phyloP scores from a whole-genome alignment of 768 basidiomycete species.

The Termitomyces sp. region DNA sequence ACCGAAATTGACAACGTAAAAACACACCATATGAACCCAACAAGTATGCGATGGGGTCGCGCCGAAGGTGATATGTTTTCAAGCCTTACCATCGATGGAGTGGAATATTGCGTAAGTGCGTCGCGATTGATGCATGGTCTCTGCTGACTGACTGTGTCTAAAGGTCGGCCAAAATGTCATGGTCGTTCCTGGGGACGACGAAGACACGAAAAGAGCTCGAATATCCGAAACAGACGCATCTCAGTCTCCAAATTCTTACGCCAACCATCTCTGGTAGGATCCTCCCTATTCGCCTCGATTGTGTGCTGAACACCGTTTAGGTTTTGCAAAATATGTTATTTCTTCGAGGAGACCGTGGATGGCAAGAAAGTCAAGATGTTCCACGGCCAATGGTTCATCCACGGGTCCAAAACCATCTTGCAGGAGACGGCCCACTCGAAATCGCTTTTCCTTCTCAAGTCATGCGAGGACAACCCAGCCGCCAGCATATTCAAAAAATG shows the following conservation, averaged over 20 bases:
- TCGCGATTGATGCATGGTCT: neutral
- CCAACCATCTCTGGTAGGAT: conserved; percentile 55
- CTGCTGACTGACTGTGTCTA: neutral
- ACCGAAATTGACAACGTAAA: conserved; percentile 20
- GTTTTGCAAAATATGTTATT: conserved; percentile 67
- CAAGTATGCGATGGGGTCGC: conserved; percentile 27
- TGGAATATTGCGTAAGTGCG: conserved; percentile 43
- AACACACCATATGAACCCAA: conserved; percentile 29
- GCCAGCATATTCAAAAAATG: conserved; percentile 56
- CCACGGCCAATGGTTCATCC: conserved; percentile 69
- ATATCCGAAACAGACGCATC: conserved; percentile 34
- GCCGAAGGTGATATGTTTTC: conserved; percentile 28
- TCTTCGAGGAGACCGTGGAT: conserved; percentile 38
- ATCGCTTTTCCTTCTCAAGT: conserved; percentile 47
- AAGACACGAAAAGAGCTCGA: conserved; percentile 31
- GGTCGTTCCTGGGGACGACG: conserved; percentile 53
- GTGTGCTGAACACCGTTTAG: conserved; percentile 25
- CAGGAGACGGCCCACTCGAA: conserved; percentile 64
- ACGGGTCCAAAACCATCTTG: conserved; percentile 60
- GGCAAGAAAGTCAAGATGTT: conserved; percentile 39
- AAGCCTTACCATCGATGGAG: conserved; percentile 52
- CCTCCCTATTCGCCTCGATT: neutral
- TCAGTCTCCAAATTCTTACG: conserved; percentile 48
- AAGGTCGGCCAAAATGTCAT: conserved; percentile 63
- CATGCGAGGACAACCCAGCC: conserved; percentile 52